phyloP scores from a whole-genome alignment of 2,329 filamentous ascomycete genomes.

The Fusarium sp. region DNA sequence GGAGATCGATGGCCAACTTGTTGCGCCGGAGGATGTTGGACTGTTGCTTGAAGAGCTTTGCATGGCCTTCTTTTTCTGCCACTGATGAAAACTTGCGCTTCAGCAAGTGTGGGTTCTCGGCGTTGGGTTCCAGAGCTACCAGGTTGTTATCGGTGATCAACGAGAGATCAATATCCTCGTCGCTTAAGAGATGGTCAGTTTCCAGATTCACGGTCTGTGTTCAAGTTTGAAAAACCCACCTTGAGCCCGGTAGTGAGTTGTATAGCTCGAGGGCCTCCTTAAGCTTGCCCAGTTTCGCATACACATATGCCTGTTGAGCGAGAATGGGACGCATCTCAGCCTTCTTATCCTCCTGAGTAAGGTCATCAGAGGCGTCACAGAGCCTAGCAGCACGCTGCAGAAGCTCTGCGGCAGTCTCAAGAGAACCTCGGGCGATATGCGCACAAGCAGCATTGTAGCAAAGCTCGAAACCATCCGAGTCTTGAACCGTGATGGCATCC shows the following conservation, averaged over 20 bases:
- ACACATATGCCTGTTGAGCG: conserved; percentile 80
- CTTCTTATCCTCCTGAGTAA: conserved; percentile 78
- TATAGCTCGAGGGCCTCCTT: conserved; percentile 74
- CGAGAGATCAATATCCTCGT: conserved; percentile 73
- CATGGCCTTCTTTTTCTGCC: conserved; percentile 62
- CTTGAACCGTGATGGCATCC: conserved; percentile 63
- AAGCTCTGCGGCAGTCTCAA: conserved; percentile 71
- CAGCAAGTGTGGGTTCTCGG: conserved; percentile 73
- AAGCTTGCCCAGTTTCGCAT: conserved; percentile 71
- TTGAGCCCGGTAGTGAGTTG: conserved; percentile 67
- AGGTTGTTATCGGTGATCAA: conserved; percentile 75
- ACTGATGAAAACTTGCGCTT: conserved; percentile 70
- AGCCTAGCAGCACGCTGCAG: conserved; percentile 76
- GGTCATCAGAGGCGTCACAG: conserved; percentile 78
- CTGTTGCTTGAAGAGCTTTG: conserved; percentile 80
- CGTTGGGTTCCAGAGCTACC: conserved; percentile 53
- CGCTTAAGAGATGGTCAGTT: conserved; percentile 55
- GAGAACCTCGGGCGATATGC: conserved; percentile 75
- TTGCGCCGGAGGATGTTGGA: conserved; percentile 66
- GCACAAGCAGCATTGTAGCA: conserved; percentile 84
- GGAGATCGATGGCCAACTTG: conserved; percentile 70
- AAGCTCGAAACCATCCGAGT: conserved; percentile 81
- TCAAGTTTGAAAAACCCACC: conserved; percentile 58
- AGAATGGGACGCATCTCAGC: conserved; percentile 80
- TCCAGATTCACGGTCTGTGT: neutral